Conservation (phyloP, 192 early-diverging fungal genomes). For the Coemansia sp. region DNA sequence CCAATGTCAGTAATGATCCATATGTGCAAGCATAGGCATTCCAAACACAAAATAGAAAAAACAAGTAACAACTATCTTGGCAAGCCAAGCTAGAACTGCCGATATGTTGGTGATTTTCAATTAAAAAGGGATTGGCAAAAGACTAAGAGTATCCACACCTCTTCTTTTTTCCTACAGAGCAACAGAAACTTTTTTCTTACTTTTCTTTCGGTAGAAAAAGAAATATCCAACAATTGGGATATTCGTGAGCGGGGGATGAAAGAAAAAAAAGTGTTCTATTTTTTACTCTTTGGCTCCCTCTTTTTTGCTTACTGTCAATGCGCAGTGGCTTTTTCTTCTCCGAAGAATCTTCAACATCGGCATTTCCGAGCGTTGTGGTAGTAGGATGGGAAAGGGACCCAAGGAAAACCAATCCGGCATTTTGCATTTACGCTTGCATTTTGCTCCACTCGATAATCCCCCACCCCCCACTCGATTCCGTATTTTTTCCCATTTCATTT, state of each 20-base stretch:
- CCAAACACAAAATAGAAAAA: too few relatives aligned
- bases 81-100: background rate
- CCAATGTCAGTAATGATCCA: background rate
- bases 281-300: background rate
- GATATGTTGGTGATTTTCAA: background rate
- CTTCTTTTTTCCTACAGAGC: background rate
- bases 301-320: conserved; percentile 2
- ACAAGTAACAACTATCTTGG: background rate
- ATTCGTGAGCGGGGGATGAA: background rate
- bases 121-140: background rate
- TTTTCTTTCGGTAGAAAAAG: background rate
- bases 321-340: background rate
- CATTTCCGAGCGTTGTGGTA: conserved; percentile 2
- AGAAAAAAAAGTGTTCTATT: background rate
- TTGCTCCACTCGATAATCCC: conserved; percentile 6
- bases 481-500: background rate
- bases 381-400: background rate
- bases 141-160: conserved; percentile 1
- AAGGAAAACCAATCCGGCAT: background rate
- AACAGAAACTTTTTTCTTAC: too few relatives aligned
- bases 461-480: background rate
- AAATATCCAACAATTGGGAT: background rate
- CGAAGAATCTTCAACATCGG: background rate
- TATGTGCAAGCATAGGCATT: background rate
- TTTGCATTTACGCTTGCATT: background rate